Percentiles rank a stretch among this genome's conserved stretches.
Conservation (phyloP, 306 rosid genomes). For the Fragaria vesca region DNA sequence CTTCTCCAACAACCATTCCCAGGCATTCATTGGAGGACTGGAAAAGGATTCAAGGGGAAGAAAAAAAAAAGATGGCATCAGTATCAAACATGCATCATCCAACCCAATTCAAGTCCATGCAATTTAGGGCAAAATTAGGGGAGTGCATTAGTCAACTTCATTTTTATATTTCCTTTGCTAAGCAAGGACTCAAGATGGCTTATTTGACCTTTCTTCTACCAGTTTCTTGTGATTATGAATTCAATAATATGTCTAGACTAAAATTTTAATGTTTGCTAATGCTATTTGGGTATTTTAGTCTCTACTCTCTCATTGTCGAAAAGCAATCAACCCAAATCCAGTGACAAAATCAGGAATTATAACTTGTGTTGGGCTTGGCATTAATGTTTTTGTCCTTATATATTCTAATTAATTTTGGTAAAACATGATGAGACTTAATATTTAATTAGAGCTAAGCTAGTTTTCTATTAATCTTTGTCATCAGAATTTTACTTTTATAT, state of each 20-base stretch:
- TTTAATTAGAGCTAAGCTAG: too few species aligned
- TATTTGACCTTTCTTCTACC: not conserved
- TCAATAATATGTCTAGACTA: not conserved
- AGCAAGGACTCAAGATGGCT: not conserved
- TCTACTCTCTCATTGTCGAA: too few species aligned
- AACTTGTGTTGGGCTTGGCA: too few species aligned
- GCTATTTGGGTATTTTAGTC: not conserved
- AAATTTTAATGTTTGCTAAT: not conserved
- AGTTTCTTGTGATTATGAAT: not conserved
- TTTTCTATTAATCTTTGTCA: too few species aligned
- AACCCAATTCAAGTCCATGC: not conserved
- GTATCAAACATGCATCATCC: slow-evolving; percentile 1
- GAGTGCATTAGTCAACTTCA: not conserved
- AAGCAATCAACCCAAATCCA: too few species aligned
- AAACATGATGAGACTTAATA: too few species aligned
- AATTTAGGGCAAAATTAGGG: not conserved
- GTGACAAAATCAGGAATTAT: too few species aligned
- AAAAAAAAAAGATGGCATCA: not conserved
- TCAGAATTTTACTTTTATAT: too few species aligned
- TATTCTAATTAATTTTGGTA: too few species aligned
- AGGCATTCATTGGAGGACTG: not conserved
- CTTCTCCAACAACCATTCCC: not conserved
- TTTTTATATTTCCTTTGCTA: not conserved
- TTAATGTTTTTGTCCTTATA: too few species aligned
- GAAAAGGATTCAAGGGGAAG: not conserved